phyloP scores from a whole-genome alignment of 805 yeast genomes.

The Barnettozyma siamensis region DNA sequence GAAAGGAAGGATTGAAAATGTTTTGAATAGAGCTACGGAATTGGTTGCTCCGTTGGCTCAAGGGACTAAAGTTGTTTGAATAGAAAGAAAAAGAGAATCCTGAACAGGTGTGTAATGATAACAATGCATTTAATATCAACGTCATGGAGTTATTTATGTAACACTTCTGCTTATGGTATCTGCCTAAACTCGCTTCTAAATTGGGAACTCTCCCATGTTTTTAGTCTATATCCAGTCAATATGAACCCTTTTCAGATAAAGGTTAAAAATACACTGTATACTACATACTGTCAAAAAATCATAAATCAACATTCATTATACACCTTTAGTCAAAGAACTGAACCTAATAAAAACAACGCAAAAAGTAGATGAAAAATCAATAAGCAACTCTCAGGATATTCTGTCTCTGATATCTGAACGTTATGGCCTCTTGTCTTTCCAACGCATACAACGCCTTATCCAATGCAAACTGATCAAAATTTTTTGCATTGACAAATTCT shows the following conservation, averaged over 20 bases:
- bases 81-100: no score
- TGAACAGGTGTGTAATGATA: no score
- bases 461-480: slow-evolving; percentile 62
- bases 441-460: slow-evolving; percentile 77
- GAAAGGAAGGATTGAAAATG: slow-evolving; percentile 76
- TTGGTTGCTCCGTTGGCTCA: slow-evolving; percentile 80
- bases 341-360: not conserved
- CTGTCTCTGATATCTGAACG: slow-evolving; percentile 81
- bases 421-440: slow-evolving; percentile 84
- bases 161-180: no score
- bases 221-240: no score
- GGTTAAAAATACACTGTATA: not conserved
- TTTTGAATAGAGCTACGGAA: slow-evolving; percentile 69
- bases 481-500: slow-evolving; percentile 69
- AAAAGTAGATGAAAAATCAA: not conserved
- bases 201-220: no score
- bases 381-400: slow-evolving; percentile 53
- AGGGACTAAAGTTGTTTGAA: slow-evolving; percentile 4
- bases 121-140: no score
- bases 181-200: no score
- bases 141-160: no score
- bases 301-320: no score
- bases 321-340: not conserved
- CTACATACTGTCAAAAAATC: not conserved
- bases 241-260: not conserved